Conservation (phyloP, 805 yeast genomes). For the Helenozyma rhizophorensis region DNA sequence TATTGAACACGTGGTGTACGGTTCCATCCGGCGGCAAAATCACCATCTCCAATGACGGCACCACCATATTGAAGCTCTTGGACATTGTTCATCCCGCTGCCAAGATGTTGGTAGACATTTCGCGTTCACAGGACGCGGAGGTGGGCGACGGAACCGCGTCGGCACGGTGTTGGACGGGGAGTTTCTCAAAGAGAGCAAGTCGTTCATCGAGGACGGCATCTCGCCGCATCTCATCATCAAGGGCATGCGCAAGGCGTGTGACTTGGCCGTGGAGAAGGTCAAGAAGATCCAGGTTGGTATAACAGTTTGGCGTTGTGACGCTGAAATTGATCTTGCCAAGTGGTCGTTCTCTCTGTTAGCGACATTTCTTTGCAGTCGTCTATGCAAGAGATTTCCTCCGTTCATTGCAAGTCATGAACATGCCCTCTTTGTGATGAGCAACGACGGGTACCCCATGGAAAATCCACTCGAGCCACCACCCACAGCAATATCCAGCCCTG, state of each 20-base stretch:
- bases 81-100: slow-evolving; percentile 99
- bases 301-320: slow-evolving; percentile 26
- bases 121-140: slow-evolving; percentile 95
- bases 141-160: slow-evolving; percentile 99
- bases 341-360: slow-evolving; percentile 38
- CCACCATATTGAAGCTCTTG: slow-evolving; percentile 84
- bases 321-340: slow-evolving; percentile 24
- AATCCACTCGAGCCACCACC: slow-evolving; percentile 33
- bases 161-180: slow-evolving; percentile 95
- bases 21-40: slow-evolving; percentile 60
- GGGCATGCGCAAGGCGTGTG: slow-evolving; percentile 81
- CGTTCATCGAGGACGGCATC: slow-evolving; percentile 93
- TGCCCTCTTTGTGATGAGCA: slow-evolving; percentile 36
- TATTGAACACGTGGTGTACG: slow-evolving; percentile 26
- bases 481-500: slow-evolving; percentile 38
- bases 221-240: slow-evolving; percentile 84
- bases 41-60: slow-evolving; percentile 97
- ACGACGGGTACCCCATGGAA: slow-evolving; percentile 39
- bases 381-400: slow-evolving; percentile 37
- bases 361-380: slow-evolving; percentile 40
- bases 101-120: slow-evolving; percentile 86
- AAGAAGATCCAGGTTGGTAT: slow-evolving; percentile 73
- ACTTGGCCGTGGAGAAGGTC: slow-evolving; percentile 68
- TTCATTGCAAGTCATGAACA: slow-evolving; percentile 30
- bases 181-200: slow-evolving; percentile 82